These are phyloP conservation scores for Ceratobasidium sp. DNA, from an alignment of 1,284 basidiomycete species.

Conservation along the genomic window DNA sequence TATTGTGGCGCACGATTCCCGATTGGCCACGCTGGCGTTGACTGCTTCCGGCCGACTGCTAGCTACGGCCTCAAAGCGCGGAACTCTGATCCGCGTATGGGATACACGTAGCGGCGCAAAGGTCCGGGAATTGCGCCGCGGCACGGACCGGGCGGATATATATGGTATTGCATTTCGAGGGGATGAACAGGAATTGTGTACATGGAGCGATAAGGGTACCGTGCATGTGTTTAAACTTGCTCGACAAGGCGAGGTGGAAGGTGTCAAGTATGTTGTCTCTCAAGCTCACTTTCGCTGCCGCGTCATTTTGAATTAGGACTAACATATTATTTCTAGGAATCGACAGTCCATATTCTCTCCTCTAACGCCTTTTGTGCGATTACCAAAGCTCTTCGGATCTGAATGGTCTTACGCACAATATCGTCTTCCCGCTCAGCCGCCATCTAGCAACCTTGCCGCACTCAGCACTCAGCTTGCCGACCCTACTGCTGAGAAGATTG, in stretches of 20 bases:
- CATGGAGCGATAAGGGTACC: slow-evolving; percentile 97
- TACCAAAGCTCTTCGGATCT: slow-evolving; percentile 93
- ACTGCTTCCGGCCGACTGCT: slow-evolving; percentile 84
- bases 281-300: too few relatives aligned
- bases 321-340: slow-evolving; percentile 65
- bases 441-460: slow-evolving; percentile 78
- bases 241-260: slow-evolving; percentile 54
- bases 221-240: slow-evolving; percentile 88
- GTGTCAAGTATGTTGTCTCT: slow-evolving; percentile 48
- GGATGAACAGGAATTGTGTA: slow-evolving; percentile 83
- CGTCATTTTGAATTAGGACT: background rate
- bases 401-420: slow-evolving; percentile 95
- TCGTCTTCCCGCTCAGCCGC: slow-evolving; percentile 84
- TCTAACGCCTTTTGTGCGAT: slow-evolving; percentile 79
- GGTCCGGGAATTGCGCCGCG: slow-evolving; percentile 85
- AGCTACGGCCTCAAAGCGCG: slow-evolving; percentile 86
- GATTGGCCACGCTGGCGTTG: slow-evolving; percentile 81
- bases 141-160: slow-evolving; percentile 91
- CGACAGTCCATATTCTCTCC: slow-evolving; percentile 83
- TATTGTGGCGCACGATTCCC: slow-evolving; percentile 86
- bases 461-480: slow-evolving; percentile 67
- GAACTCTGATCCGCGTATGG: slow-evolving; percentile 92
- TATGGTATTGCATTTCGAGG: slow-evolving; percentile 87
- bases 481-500: slow-evolving; percentile 68
- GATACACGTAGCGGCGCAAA: slow-evolving; percentile 81